Conservation (phyloP, 306 rosid genomes). For the Cucurbita moschata region DNA sequence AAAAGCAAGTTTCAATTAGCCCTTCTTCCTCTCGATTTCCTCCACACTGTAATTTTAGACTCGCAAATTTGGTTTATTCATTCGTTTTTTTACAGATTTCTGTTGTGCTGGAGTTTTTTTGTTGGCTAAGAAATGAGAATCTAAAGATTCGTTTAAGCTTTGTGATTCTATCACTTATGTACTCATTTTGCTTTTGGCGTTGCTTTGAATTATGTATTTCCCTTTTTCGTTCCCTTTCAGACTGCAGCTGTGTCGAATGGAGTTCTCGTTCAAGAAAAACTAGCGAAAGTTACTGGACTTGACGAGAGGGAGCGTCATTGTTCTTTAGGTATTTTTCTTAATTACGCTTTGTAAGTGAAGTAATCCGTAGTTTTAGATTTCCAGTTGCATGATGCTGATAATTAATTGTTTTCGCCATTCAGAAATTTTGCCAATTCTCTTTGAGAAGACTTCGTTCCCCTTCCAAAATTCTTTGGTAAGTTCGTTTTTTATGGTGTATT, state of each 20-base stretch:
- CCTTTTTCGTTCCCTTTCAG: not conserved
- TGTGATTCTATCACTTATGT: not conserved
- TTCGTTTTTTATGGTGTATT: constrained; percentile 6
- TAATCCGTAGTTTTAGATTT: not conserved
- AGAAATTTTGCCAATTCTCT: constrained; percentile 44
- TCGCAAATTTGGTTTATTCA: not conserved
- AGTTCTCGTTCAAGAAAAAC: constrained; percentile 1
- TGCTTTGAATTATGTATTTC: not conserved
- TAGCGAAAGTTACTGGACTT: constrained; percentile 5
- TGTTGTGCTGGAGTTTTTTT: not conserved
- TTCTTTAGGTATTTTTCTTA: constrained; percentile 36
- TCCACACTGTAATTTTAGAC: not conserved
- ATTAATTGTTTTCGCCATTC: constrained; percentile 1
- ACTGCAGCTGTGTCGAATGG: not conserved
- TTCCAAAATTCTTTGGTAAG: constrained; percentile 36
- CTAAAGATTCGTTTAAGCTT: not conserved
- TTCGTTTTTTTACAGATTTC: not conserved
- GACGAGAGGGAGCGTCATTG: constrained; percentile 25
- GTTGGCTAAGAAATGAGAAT: not conserved
- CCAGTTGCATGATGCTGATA: not conserved
- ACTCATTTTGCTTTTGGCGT: not conserved
- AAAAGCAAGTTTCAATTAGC: not conserved
- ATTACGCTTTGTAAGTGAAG: too few relatives aligned
- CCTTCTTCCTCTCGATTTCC: not conserved
- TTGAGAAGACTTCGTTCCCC: constrained; percentile 40